These are phyloP conservation scores for Tuber aestivum DNA, from an alignment of 495 filamentous ascomycete genomes.

Conservation along the genomic window DNA sequence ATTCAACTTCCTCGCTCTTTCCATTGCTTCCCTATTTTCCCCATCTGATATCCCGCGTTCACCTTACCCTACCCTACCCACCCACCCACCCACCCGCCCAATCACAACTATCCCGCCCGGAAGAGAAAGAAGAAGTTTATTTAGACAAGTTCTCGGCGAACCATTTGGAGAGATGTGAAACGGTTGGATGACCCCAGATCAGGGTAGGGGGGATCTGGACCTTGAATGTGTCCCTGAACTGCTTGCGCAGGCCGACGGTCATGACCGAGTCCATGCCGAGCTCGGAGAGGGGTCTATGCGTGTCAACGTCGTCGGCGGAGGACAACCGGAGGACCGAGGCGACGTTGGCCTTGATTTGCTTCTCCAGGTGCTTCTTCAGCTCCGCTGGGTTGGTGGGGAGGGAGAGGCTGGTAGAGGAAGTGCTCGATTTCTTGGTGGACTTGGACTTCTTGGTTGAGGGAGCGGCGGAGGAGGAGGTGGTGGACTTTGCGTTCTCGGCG, in stretches of 20 bases:
- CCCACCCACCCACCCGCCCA: not conserved
- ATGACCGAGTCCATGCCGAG: conserved; percentile 49
- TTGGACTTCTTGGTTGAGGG: conserved; percentile 1
- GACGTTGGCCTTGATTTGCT: conserved; percentile 1
- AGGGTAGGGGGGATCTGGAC: conserved; percentile 48
- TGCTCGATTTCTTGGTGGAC: not conserved
- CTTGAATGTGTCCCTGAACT: conserved; percentile 45
- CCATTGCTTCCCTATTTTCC: not conserved
- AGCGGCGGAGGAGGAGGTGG: not conserved
- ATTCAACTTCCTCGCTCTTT: not conserved
- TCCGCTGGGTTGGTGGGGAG: conserved; percentile 1
- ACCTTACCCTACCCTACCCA: not conserved
- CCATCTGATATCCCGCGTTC: not conserved
- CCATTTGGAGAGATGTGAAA: conserved; percentile 44
- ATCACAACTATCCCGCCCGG: not conserved
- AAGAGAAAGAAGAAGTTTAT: not conserved
- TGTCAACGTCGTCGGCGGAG: conserved; percentile 44
- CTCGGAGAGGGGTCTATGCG: conserved; percentile 43
- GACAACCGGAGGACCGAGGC: not conserved
- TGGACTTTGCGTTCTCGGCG: conserved; percentile 18
- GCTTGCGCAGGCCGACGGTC: conserved; percentile 44
- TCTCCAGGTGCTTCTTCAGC: not conserved
- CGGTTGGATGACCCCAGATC: conserved; percentile 46
- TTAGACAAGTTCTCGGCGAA: conserved; percentile 36
- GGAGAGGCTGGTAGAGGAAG: not conserved